A percentile compares a stretch with the other conserved stretches of the same genome.
Evolutionary conservation across 2,329 filamentous ascomycete genomes (phyloP).

Genomic region (Pseudogymnoascus sp.): DNA sequence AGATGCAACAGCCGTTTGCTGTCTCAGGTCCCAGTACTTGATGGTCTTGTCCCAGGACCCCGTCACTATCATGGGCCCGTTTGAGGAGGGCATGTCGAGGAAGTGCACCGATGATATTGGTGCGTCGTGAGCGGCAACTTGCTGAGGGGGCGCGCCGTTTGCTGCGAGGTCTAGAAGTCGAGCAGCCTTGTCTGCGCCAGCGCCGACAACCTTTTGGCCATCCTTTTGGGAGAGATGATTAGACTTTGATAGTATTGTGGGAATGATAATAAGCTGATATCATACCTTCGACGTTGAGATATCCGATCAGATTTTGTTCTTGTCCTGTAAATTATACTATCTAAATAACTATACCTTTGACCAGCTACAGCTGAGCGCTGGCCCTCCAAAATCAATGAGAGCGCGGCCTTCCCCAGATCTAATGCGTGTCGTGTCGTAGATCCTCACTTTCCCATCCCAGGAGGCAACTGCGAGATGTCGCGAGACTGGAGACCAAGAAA

Average conservation of each 20-base stretch:
- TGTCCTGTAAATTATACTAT: neutral
- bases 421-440: conserved; percentile 78
- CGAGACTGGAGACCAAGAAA: conserved; percentile 67
- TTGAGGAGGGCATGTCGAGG: conserved; percentile 56
- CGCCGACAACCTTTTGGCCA: conserved; percentile 78
- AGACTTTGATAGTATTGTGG: conserved; percentile 12
- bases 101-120: conserved; percentile 72
- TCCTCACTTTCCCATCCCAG: conserved; percentile 97
- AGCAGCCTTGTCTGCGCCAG: conserved; percentile 82
- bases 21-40: conserved; percentile 79
- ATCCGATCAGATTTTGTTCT: conserved; percentile 3
- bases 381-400: conserved; percentile 74
- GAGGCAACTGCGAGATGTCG: conserved; percentile 85
- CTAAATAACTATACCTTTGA: conserved; percentile 58
- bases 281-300: conserved; percentile 4
- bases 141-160: conserved; percentile 49
- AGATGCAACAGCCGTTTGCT: conserved; percentile 53
- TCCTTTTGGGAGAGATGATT: conserved; percentile 50
- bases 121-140: conserved; percentile 78
- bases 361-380: conserved; percentile 79
- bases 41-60: conserved; percentile 88
- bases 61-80: conserved; percentile 78
- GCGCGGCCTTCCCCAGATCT: conserved; percentile 77
- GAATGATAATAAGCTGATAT: neutral
- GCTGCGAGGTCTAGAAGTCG: conserved; percentile 75